These are phyloP conservation scores for Lichtheimia corymbifera DNA, from an alignment of 371 early-diverging fungal species.

Conservation along the genomic window DNA sequence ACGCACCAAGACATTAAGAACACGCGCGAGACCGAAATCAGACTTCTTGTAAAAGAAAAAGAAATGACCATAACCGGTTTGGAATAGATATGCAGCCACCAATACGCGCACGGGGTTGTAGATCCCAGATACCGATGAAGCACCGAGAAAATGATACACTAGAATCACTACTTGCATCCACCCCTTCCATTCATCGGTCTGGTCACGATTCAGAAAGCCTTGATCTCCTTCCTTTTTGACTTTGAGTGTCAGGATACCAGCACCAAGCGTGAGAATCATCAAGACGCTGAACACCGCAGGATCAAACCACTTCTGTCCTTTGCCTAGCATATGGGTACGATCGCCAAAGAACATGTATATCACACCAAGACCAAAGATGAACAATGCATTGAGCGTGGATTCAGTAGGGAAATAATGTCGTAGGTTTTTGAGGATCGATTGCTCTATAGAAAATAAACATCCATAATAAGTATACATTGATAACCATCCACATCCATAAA, in stretches of 20 bases:
- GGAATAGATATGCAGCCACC: slow-evolving; percentile 77
- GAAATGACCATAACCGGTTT: slow-evolving; percentile 83
- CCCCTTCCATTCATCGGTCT: slow-evolving; percentile 87
- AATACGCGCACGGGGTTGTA: slow-evolving; percentile 72
- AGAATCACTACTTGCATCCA: slow-evolving; percentile 84
- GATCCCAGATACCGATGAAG: slow-evolving; percentile 60
- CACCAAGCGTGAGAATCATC: slow-evolving; percentile 32
- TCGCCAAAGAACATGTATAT: slow-evolving; percentile 67
- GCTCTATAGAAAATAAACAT: background rate
- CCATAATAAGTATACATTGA: background rate
- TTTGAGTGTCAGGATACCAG: slow-evolving; percentile 53
- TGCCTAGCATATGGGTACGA: slow-evolving; percentile 68
- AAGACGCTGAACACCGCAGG: slow-evolving; percentile 43
- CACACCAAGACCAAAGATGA: slow-evolving; percentile 54
- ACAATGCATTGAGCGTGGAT: slow-evolving; percentile 40
- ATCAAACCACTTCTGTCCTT: slow-evolving; percentile 63
- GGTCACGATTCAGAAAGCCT: slow-evolving; percentile 67
- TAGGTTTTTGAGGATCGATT: background rate
- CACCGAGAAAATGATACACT: slow-evolving; percentile 73
- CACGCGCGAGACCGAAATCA: slow-evolving; percentile 63
- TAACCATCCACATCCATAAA: background rate
- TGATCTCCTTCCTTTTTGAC: slow-evolving; percentile 46
- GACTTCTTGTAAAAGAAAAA: slow-evolving; percentile 68
- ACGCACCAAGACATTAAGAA: slow-evolving; percentile 64
- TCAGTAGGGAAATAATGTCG: slow-evolving; percentile 7